phyloP scores from a whole-genome alignment of 1,139 yeast species.

The Petasospora rhodanensis region DNA sequence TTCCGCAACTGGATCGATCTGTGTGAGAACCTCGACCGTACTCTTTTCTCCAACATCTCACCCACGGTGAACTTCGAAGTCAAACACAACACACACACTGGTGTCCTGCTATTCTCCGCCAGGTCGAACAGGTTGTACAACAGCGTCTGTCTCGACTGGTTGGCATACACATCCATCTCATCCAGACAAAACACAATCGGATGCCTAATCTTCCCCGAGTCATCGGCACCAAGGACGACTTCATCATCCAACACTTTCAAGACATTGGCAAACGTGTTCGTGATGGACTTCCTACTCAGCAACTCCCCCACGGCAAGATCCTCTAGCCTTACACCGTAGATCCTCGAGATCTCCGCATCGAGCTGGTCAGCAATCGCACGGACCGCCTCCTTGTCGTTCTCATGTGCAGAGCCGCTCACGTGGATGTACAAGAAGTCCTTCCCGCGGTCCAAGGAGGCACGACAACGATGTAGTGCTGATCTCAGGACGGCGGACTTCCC shows the following conservation, averaged over 20 bases:
- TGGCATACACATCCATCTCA: conserved; percentile 77
- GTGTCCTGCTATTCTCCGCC: conserved; percentile 68
- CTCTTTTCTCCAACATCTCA: conserved; percentile 86
- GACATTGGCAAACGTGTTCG: conserved; percentile 49
- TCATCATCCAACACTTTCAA: conserved; percentile 39
- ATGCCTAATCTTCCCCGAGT: conserved; percentile 30
- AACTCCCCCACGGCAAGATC: conserved; percentile 20
- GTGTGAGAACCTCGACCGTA: conserved; percentile 84
- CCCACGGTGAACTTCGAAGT: conserved; percentile 71
- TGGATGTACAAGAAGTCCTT: conserved; percentile 55
- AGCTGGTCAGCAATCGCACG: conserved; percentile 84
- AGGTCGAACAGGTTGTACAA: conserved; percentile 84
- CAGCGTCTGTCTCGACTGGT: conserved; percentile 70
- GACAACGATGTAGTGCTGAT: too few species aligned
- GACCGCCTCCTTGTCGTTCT: conserved; percentile 74
- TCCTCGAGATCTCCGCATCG: conserved; percentile 27
- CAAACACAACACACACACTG: conserved; percentile 78
- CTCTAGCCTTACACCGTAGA: conserved; percentile 17
- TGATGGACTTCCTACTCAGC: conserved; percentile 44
- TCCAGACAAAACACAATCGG: conserved; percentile 78
- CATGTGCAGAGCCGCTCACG: conserved; percentile 67
- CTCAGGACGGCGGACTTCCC: too few species aligned
- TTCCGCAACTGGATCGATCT: conserved; percentile 60
- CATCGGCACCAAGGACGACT: conserved; percentile 17
- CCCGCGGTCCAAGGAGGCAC: conserved; percentile 32